Evolutionary conservation across 768 basidiomycete genomes (phyloP).

Genomic region (Calocybe indica): DNA sequence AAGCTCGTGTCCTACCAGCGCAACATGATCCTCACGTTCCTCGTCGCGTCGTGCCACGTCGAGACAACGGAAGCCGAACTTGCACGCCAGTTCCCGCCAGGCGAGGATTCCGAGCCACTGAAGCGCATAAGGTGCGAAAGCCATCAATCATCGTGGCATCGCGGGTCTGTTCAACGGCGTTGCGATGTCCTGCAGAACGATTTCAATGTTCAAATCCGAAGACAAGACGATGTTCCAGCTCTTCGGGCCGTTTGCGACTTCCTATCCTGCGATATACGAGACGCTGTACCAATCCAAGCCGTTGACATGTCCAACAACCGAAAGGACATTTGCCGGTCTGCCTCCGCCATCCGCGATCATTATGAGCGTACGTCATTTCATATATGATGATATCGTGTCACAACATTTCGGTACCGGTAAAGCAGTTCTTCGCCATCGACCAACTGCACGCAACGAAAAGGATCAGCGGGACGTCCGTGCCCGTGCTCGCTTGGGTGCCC

Average conservation of each 20-base stretch:
- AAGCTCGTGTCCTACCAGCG: neutral
- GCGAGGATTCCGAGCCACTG: neutral
- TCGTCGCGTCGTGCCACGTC: neutral
- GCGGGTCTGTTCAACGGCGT: conserved; percentile 1
- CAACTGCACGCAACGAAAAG: conserved; percentile 8
- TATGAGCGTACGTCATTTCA: conserved; percentile 7
- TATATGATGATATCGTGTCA: neutral
- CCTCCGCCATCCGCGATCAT: conserved; percentile 4
- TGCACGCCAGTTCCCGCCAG: neutral
- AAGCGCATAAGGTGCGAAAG: neutral
- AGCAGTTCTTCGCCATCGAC: conserved; percentile 7
- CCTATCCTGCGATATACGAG: conserved; percentile 6
- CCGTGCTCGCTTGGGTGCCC: conserved; percentile 10
- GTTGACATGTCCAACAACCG: conserved; percentile 8
- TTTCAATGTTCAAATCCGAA: conserved; percentile 1
- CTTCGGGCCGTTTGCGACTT: neutral
- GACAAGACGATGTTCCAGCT: conserved; percentile 1
- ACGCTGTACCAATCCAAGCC: conserved; percentile 3
- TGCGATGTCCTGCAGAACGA: neutral
- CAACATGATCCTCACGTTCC: neutral
- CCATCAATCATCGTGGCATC: neutral
- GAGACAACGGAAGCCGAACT: conserved; percentile 5
- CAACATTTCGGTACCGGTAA: neutral
- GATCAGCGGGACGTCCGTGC: conserved; percentile 10
- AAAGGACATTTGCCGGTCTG: conserved; percentile 5